Evolutionary conservation across 208 protist species (phyloP).

Genomic region (Giardia duodenalis): DNA sequence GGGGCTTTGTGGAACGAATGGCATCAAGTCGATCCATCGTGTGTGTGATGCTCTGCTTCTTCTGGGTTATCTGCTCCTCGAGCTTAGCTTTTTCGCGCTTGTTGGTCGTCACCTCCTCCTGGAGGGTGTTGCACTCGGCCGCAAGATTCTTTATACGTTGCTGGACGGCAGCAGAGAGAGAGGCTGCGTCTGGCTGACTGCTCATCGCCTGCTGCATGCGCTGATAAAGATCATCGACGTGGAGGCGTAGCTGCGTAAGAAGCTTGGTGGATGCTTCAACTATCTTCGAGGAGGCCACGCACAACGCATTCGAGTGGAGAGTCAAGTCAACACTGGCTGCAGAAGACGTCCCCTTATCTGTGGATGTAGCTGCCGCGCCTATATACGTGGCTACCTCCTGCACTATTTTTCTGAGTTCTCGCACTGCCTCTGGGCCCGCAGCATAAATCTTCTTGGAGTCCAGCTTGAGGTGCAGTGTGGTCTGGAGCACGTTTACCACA

Average conservation of each 20-base stretch:
- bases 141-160: neutral
- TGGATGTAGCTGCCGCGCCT: neutral
- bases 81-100: neutral
- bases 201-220: neutral
- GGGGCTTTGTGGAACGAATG: constrained; percentile 11
- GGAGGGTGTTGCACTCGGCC: neutral
- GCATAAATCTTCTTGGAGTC: neutral
- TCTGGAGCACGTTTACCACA: neutral
- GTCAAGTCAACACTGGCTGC: neutral
- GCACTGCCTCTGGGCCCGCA: neutral
- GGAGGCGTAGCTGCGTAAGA: neutral
- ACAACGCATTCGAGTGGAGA: neutral
- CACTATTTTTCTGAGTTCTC: neutral
- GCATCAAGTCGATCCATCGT: neutral
- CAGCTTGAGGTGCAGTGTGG: neutral
- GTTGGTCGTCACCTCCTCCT: neutral
- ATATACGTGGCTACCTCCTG: neutral
- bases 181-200: neutral
- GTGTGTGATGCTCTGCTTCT: neutral
- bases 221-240: neutral
- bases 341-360: no score
- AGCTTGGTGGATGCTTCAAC: neutral
- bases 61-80: neutral
- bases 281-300: neutral
- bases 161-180: neutral